phyloP scores from a whole-genome alignment of 2,329 filamentous ascomycete genomes.

The Bipolaris zeicola region DNA sequence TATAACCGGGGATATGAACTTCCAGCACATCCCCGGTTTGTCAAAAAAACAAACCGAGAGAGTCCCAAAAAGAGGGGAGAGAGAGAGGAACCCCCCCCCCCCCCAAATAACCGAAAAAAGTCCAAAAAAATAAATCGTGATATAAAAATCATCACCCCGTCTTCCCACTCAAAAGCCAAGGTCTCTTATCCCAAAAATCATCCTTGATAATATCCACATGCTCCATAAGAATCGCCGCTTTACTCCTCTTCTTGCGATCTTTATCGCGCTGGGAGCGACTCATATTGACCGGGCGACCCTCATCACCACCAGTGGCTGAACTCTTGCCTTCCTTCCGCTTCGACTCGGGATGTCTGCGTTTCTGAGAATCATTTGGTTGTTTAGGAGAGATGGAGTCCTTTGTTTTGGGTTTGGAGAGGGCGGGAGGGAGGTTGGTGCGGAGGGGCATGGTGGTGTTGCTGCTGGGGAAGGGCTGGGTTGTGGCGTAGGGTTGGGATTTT shows the following conservation, averaged over 20 bases:
- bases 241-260: constrained; percentile 77
- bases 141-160: constrained; percentile 20
- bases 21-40: no score
- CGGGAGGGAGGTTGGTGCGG: background rate
- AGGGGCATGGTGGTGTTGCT: background rate
- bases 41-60: no score
- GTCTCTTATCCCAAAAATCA: constrained; percentile 86
- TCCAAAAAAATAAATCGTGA: no score
- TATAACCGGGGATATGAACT: no score
- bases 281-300: constrained; percentile 54
- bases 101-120: no score
- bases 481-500: constrained; percentile 7
- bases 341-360: constrained; percentile 3
- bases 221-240: constrained; percentile 79
- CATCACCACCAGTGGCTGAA: constrained; percentile 16
- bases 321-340: constrained; percentile 2
- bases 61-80: no score
- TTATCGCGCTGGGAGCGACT: constrained; percentile 85
- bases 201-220: constrained; percentile 95
- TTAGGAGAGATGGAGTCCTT: background rate
- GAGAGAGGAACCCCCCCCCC: no score
- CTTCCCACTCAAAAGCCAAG: constrained; percentile 66
- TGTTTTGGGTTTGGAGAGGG: background rate
- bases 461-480: constrained; percentile 11
- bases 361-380: constrained; percentile 3